Evolutionary conservation across 129 eudicot species (phyloP).

Genomic region (Arctium minus): DNA sequence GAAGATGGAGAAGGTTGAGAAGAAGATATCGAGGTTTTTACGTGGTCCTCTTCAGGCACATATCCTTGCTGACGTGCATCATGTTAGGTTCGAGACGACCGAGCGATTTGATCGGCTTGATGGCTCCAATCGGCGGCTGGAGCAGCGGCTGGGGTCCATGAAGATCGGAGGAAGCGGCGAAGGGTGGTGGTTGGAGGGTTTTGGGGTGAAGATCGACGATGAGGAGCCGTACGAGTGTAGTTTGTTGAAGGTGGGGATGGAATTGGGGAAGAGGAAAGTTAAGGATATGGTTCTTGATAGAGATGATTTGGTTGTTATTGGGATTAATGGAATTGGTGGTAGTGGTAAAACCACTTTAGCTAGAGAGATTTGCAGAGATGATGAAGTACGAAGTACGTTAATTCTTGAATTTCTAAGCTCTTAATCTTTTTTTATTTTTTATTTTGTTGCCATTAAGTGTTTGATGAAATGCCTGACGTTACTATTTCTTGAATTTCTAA

Average conservation of each 20-base stretch:
- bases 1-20: constrained; percentile 85
- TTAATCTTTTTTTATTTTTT: background rate
- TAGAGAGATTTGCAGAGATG: constrained; percentile 63
- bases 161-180: constrained; percentile 41
- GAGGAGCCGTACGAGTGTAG: constrained; percentile 48
- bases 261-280: constrained; percentile 60
- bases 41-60: constrained; percentile 70
- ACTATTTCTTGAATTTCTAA: no score
- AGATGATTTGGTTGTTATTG: constrained; percentile 44
- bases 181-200: constrained; percentile 37
- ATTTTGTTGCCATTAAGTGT: background rate
- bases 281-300: constrained; percentile 60
- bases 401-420: background rate
- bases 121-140: constrained; percentile 43
- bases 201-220: constrained; percentile 46
- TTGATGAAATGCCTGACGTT: background rate
- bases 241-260: constrained; percentile 51
- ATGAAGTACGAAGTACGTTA: constrained; percentile 57
- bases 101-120: constrained; percentile 74
- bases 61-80: constrained; percentile 91
- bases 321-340: constrained; percentile 88
- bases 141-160: constrained; percentile 60
- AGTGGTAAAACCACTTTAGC: constrained; percentile 88
- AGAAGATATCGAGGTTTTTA: constrained; percentile 52
- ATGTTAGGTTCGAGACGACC: constrained; percentile 50